phyloP scores from a whole-genome alignment of 139 green algal species.

The Volvox reticuliferus region DNA sequence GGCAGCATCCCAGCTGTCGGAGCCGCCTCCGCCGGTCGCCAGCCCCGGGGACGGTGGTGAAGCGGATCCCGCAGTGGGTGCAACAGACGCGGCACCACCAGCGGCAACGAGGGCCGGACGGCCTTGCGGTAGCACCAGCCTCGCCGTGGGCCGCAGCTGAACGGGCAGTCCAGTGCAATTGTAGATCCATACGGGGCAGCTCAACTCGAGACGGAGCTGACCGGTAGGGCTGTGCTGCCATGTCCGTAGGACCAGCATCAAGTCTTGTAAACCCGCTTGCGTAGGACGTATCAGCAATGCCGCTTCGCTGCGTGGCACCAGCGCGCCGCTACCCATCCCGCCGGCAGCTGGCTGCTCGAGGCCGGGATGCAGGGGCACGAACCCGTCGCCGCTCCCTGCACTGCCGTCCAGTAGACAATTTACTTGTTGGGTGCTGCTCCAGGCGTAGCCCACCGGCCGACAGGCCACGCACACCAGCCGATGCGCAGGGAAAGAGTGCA shows the following conservation, averaged over 20 bases:
- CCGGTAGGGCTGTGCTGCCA: slow-evolving; percentile 31
- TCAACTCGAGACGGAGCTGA: slow-evolving; percentile 32
- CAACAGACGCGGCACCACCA: not conserved
- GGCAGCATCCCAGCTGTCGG: not conserved
- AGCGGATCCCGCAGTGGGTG: not conserved
- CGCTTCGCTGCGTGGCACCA: slow-evolving; percentile 22
- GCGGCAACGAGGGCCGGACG: not conserved
- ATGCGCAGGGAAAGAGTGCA: slow-evolving; percentile 38
- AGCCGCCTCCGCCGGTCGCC: not conserved
- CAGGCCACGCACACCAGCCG: not conserved
- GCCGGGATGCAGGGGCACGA: slow-evolving; percentile 54
- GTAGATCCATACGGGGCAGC: slow-evolving; percentile 80
- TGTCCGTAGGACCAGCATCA: slow-evolving; percentile 43
- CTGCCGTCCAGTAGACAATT: not conserved
- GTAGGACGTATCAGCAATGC: not conserved
- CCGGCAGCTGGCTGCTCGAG: not conserved
- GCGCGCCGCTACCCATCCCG: not conserved
- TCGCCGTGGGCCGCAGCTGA: slow-evolving; percentile 51
- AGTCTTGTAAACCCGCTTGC: not conserved
- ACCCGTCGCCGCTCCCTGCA: slow-evolving; percentile 14
- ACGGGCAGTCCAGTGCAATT: slow-evolving; percentile 80
- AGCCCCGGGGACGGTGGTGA: not conserved
- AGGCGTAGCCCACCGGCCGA: slow-evolving; percentile 24
- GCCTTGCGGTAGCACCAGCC: not conserved
- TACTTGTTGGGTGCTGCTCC: slow-evolving; percentile 23